These are phyloP conservation scores for Chenopodium album DNA, from an alignment of 148 eudicot species.

Conservation along the genomic window DNA sequence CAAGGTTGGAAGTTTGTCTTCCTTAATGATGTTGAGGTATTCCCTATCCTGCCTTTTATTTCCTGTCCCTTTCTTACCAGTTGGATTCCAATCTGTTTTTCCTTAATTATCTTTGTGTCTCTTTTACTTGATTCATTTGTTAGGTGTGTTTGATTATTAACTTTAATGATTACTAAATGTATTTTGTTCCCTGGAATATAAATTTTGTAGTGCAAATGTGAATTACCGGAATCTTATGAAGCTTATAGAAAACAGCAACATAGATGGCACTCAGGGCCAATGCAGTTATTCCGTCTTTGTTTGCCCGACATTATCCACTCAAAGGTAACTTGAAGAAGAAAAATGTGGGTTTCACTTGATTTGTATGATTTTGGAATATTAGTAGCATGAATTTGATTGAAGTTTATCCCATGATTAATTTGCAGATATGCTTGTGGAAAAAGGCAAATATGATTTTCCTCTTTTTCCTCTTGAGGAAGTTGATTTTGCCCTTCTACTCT, in stretches of 20 bases:
- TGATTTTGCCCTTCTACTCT: conserved; percentile 90
- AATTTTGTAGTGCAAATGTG: conserved; percentile 81
- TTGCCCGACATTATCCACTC: conserved; percentile 73
- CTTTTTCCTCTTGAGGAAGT: conserved; percentile 85
- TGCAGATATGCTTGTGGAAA: conserved; percentile 90
- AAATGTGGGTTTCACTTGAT: background rate
- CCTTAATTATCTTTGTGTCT: conserved; percentile 12
- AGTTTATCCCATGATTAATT: conserved; percentile 3
- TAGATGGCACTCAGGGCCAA: conserved; percentile 99
- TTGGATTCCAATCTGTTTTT: conserved; percentile 21
- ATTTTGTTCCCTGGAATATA: conserved; percentile 1
- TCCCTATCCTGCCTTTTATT: background rate
- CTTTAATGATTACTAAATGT: conserved; percentile 12
- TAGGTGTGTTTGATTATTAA: background rate
- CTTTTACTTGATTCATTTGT: conserved; percentile 1
- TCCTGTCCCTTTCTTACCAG: conserved; percentile 18
- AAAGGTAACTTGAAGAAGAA: conserved; percentile 47
- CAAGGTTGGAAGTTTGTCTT: conserved; percentile 94
- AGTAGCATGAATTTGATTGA: background rate
- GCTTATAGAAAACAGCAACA: conserved; percentile 95
- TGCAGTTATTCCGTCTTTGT: conserved; percentile 96
- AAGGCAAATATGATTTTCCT: conserved; percentile 82
- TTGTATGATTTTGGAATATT: background rate
- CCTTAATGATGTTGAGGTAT: conserved; percentile 98
- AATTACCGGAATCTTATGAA: conserved; percentile 95